These are phyloP conservation scores for Prinsepia uniflora DNA, from an alignment of 306 rosid genomes.

Conservation along the genomic window DNA sequence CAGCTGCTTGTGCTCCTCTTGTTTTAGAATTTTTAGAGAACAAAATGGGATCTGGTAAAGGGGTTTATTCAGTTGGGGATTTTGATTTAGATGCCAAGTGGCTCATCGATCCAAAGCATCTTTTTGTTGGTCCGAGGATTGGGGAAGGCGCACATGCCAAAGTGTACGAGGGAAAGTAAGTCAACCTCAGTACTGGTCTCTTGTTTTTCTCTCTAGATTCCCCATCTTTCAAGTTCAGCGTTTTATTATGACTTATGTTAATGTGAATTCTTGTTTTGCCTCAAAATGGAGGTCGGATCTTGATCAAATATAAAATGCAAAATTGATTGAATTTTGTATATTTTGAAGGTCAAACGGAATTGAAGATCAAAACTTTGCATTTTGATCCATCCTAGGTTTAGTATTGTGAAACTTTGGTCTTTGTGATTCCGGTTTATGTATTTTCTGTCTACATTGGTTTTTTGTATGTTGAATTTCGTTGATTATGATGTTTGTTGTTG, in stretches of 20 bases:
- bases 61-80: constrained; percentile 67
- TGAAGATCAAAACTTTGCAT: constrained; percentile 2
- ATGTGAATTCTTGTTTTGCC: constrained; percentile 10
- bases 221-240: constrained; percentile 11
- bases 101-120: constrained; percentile 80
- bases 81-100: constrained; percentile 71
- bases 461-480: background rate
- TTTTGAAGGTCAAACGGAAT: background rate
- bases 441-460: background rate
- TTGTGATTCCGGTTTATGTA: background rate
- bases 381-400: constrained; percentile 1
- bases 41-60: constrained; percentile 88
- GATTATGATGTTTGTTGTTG: background rate
- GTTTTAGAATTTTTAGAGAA: constrained; percentile 5
- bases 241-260: background rate
- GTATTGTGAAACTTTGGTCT: background rate
- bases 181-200: constrained; percentile 33
- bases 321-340: background rate
- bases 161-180: constrained; percentile 97
- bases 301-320: constrained; percentile 7
- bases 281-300: constrained; percentile 3
- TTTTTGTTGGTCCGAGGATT: constrained; percentile 89
- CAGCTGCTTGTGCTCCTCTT: constrained; percentile 14
- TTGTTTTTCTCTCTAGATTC: constrained; percentile 5
- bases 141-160: constrained; percentile 97